Evolutionary conservation across 2,329 filamentous ascomycete genomes (phyloP).

Genomic region (Cercospora janseana): DNA sequence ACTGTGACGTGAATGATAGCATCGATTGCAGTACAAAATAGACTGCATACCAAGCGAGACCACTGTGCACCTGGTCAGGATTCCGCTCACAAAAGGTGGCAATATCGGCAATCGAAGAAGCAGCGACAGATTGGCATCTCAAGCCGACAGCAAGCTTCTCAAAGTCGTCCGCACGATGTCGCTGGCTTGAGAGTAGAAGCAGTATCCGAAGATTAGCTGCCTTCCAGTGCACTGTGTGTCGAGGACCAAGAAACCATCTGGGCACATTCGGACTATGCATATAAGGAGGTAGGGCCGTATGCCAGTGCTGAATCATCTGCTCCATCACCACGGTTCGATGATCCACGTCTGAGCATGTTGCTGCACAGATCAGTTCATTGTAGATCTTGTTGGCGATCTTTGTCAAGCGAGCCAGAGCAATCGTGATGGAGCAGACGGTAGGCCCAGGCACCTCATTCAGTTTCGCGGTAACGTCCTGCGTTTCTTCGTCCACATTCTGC

Average conservation of each 20-base stretch:
- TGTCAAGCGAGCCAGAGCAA: conserved; percentile 24
- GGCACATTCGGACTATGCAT: conserved; percentile 22
- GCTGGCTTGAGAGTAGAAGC: conserved; percentile 22
- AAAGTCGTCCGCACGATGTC: conserved; percentile 19
- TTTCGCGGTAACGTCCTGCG: not conserved
- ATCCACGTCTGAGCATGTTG: conserved; percentile 17
- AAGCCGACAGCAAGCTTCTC: conserved; percentile 21
- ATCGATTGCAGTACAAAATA: conserved; percentile 27
- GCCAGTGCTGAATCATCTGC: conserved; percentile 25
- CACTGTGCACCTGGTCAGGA: conserved; percentile 17
- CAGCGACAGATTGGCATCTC: conserved; percentile 21
- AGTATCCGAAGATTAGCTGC: conserved; percentile 26
- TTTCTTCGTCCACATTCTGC: conserved; percentile 11
- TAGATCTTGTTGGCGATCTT: conserved; percentile 27
- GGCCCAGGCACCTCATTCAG: conserved; percentile 18
- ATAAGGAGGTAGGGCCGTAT: conserved; percentile 22
- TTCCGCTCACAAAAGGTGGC: conserved; percentile 21
- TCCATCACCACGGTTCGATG: conserved; percentile 24
- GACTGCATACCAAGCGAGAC: conserved; percentile 26
- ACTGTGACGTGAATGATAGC: conserved; percentile 16
- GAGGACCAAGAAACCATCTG: conserved; percentile 25
- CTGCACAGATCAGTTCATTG: conserved; percentile 19
- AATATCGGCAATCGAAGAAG: conserved; percentile 18
- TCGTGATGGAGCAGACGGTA: conserved; percentile 23
- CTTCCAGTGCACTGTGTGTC: conserved; percentile 28